These are phyloP conservation scores for Nymphaea thermarum DNA, from an alignment of 164 flowering plant species.

Conservation along the genomic window DNA sequence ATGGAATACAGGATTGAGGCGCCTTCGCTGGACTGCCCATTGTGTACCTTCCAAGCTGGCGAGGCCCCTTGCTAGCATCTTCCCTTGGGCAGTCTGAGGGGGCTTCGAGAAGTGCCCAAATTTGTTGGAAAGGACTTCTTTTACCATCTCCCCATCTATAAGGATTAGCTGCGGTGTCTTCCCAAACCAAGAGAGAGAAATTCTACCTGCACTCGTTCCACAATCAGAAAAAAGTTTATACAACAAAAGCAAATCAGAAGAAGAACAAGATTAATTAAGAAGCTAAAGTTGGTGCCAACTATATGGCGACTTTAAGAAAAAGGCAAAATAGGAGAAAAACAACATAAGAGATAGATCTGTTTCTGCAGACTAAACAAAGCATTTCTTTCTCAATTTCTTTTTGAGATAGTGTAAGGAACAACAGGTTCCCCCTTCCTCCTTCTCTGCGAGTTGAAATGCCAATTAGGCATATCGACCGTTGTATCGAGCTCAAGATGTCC, in stretches of 20 bases:
- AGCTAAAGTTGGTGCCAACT: too few relatives aligned
- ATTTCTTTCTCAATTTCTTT: too few relatives aligned
- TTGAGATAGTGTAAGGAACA: too few relatives aligned
- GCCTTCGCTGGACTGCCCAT: constrained; percentile 20
- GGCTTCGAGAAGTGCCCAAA: constrained; percentile 8
- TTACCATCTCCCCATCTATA: constrained; percentile 7
- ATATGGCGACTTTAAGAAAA: background rate
- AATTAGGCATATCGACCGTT: background rate
- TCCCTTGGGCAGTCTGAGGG: background rate
- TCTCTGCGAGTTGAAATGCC: too few relatives aligned
- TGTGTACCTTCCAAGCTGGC: constrained; percentile 8
- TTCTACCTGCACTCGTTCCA: constrained; percentile 2
- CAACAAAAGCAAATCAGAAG: background rate
- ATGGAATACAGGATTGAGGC: constrained; percentile 20
- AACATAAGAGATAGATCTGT: background rate
- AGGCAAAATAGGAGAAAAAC: background rate
- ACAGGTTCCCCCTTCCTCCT: too few relatives aligned
- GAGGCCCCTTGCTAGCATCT: constrained; percentile 9
- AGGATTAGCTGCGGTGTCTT: constrained; percentile 4
- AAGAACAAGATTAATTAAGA: too few relatives aligned
- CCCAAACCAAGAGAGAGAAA: constrained; percentile 6
- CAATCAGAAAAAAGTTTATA: background rate
- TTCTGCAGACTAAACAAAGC: too few relatives aligned
- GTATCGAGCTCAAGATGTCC: background rate
- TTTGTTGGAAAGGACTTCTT: constrained; percentile 6